Base-by-base conservation (phyloP, 768 basidiomycete genomes). In the Mycena haematopus region DNA sequence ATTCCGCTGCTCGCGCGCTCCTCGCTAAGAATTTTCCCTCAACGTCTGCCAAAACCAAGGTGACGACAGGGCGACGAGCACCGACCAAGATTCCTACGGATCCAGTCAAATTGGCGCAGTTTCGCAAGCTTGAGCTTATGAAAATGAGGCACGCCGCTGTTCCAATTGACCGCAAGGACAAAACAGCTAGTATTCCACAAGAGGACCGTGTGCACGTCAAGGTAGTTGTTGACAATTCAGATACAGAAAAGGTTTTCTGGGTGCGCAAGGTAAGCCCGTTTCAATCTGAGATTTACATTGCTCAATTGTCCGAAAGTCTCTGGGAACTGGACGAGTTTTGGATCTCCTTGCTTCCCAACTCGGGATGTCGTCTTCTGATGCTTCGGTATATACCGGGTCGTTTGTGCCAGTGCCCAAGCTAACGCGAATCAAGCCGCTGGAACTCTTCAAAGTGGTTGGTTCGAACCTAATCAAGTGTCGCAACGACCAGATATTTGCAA, bases 81-180 rank as follows among this genome's bases (percentile, higher is more conserved):
- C 72, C 53, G 63, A 58, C 60, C 36, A 79, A 78, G 63, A 67
- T 72, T 40, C 80, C 83, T 7, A 78, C 77, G 14, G 83, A 87
- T 67, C 81, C 86, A 9, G 79, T 76, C 56, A 86, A 86, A 66
- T 71, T 82, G 22, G 84, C 81, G 1, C 83, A 86, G 63, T 73
- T 80, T 61, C 80, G 81, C 58, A 86, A 84, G 67, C 70, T 92
- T 19, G 84, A 87, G 68, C 70, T 88, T 6, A 90, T 93, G 83
- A 91, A 86, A 70, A 83, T 94, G 82, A 86, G 87, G 56, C 91
- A 90, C 70, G 80, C 78, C 40, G 93, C 93, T 13, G 67, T 77
- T 44, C 84, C 91, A 3, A 85, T 78, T 9, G 86, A 93, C 68
- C 79, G 83, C 21, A 86, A 82, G 68, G 86, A 89, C 69, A 82